Conservation (phyloP, 202 grass and related monocot species). For the Panicum virgatum region DNA sequence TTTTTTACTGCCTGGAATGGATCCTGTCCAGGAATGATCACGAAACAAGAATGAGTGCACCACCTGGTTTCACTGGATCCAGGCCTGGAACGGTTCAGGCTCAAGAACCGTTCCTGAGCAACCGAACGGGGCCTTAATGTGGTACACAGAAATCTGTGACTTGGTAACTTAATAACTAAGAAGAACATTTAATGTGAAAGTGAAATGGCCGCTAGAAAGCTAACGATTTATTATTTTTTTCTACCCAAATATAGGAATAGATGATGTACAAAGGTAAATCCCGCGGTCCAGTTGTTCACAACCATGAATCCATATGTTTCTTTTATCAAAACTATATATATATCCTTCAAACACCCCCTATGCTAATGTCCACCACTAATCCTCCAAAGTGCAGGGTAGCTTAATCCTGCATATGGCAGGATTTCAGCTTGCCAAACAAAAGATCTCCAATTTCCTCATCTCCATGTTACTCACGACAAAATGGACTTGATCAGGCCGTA, state of each 20-base stretch:
- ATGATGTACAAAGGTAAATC: slow-evolving; percentile 33
- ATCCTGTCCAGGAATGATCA: too few relatives aligned
- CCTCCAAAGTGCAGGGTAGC: slow-evolving; percentile 8
- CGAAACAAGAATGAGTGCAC: too few relatives aligned
- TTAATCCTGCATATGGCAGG: slow-evolving; percentile 15
- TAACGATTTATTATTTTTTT: slow-evolving; percentile 21
- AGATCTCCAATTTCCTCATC: slow-evolving; percentile 6
- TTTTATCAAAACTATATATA: slow-evolving; percentile 39
- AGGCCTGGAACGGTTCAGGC: too few relatives aligned
- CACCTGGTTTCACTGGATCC: too few relatives aligned
- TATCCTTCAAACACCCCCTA: slow-evolving; percentile 8
- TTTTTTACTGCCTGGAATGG: too few relatives aligned
- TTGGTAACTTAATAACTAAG: neutral
- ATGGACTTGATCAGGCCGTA: slow-evolving; percentile 32
- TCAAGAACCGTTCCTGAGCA: too few relatives aligned
- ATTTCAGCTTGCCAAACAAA: slow-evolving; percentile 16
- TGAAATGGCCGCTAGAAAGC: neutral
- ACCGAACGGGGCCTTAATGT: too few relatives aligned
- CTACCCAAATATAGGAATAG: slow-evolving; percentile 37
- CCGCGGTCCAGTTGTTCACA: slow-evolving; percentile 14
- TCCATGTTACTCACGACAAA: slow-evolving; percentile 23
- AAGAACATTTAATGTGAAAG: neutral
- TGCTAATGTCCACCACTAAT: slow-evolving; percentile 32
- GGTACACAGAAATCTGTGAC: neutral
- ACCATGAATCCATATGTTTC: slow-evolving; percentile 41